These are phyloP conservation scores for Botryotinia calthae DNA, from an alignment of 2,329 filamentous ascomycete species.

Conservation along the genomic window DNA sequence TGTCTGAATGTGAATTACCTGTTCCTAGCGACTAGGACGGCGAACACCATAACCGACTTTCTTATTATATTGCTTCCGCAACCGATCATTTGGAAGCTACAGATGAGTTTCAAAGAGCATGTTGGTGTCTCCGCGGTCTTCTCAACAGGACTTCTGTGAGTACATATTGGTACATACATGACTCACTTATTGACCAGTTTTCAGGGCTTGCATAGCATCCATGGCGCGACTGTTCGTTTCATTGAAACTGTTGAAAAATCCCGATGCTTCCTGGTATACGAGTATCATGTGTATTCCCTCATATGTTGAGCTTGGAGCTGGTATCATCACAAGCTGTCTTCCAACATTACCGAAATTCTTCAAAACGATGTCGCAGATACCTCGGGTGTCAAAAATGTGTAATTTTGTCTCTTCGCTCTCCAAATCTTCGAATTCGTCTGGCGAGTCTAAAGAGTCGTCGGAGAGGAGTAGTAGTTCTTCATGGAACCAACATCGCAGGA, in stretches of 20 bases:
- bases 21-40: background rate
- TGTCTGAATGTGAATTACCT: background rate
- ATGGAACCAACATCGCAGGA: background rate
- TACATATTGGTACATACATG: background rate
- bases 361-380: background rate
- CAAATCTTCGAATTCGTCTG: background rate
- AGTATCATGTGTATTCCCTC: slow-evolving; percentile 8
- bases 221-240: background rate
- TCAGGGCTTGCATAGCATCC: slow-evolving; percentile 4
- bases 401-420: background rate
- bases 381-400: background rate
- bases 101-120: slow-evolving; percentile 11
- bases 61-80: slow-evolving; percentile 6
- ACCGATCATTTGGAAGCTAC: background rate
- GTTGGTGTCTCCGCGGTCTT: slow-evolving; percentile 4
- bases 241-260: background rate
- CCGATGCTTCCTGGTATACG: background rate
- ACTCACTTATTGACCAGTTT: background rate
- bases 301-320: background rate
- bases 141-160: slow-evolving; percentile 3
- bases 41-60: background rate
- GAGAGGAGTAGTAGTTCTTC: background rate
- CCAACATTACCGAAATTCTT: background rate
- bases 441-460: background rate
- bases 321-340: slow-evolving; percentile 6